phyloP scores from a whole-genome alignment of 2,329 filamentous ascomycete genomes.

The Lithohypha guttulata region DNA sequence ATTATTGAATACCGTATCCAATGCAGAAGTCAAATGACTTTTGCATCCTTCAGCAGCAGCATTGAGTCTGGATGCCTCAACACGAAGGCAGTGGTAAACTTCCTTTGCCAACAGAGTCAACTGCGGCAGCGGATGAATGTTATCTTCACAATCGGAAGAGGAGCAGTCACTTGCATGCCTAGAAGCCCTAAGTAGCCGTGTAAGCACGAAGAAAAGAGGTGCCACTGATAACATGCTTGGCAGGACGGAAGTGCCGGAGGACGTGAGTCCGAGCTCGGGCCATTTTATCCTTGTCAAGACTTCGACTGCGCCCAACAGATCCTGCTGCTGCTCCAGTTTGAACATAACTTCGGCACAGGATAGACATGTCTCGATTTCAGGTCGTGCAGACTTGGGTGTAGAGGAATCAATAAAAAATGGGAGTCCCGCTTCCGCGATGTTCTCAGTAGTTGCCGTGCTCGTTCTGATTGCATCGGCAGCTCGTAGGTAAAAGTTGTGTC shows the following conservation, averaged over 20 bases:
- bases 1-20: slow-evolving; percentile 10
- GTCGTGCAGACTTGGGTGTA: slow-evolving; percentile 37
- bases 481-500: slow-evolving; percentile 22
- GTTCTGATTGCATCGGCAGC: slow-evolving; percentile 42
- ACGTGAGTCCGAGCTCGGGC: slow-evolving; percentile 5
- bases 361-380: slow-evolving; percentile 47
- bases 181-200: slow-evolving; percentile 11
- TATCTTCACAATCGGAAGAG: slow-evolving; percentile 3
- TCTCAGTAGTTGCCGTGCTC: neutral
- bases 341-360: slow-evolving; percentile 50
- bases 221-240: slow-evolving; percentile 18
- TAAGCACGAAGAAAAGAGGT: slow-evolving; percentile 16
- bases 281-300: slow-evolving; percentile 22
- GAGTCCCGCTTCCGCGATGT: slow-evolving; percentile 14
- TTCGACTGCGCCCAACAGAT: slow-evolving; percentile 23
- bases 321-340: slow-evolving; percentile 34
- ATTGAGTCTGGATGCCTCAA: slow-evolving; percentile 16
- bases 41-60: slow-evolving; percentile 14
- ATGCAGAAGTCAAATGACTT: slow-evolving; percentile 18
- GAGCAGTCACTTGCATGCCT: neutral
- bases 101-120: slow-evolving; percentile 15
- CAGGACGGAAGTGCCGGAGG: slow-evolving; percentile 24
- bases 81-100: slow-evolving; percentile 20
- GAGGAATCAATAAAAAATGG: slow-evolving; percentile 44
- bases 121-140: slow-evolving; percentile 7